Percentiles rank a stretch among this genome's conserved stretches.
Evolutionary conservation across 768 basidiomycete species (phyloP).

Genomic region (Boletus rubroflammeus): DNA sequence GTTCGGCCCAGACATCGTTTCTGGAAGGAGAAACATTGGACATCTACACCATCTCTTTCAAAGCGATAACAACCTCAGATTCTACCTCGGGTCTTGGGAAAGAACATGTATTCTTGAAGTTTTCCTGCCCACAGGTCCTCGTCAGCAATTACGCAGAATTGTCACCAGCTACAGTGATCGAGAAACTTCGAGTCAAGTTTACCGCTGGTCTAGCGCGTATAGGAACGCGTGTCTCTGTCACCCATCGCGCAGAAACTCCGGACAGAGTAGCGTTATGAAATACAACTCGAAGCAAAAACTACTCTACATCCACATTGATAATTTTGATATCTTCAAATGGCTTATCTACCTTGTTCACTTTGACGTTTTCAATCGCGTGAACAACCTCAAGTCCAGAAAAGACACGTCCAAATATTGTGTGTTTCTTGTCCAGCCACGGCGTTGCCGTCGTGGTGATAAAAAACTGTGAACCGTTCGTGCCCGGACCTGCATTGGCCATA

Average conservation of each 20-base stretch:
- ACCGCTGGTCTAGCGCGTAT: conserved; percentile 26
- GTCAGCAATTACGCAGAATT: conserved; percentile 11
- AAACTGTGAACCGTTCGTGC: conserved; percentile 95
- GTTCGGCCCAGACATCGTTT: conserved; percentile 34
- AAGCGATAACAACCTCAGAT: neutral
- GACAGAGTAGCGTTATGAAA: conserved; percentile 48
- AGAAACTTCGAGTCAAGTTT: conserved; percentile 35
- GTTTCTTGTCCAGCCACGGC: conserved; percentile 89
- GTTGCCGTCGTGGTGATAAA: conserved; percentile 96
- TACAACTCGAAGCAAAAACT: neutral
- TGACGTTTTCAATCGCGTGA: conserved; percentile 88
- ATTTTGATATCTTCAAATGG: conserved; percentile 95
- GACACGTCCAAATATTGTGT: conserved; percentile 91
- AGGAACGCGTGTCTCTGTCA: conserved; percentile 21
- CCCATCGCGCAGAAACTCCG: conserved; percentile 35
- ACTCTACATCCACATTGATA: conserved; percentile 72
- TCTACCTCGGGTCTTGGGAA: neutral
- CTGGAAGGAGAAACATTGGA: conserved; percentile 47
- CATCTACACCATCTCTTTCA: conserved; percentile 40
- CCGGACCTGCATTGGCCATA: conserved; percentile 91
- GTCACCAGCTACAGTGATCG: conserved; percentile 22
- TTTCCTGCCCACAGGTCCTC: conserved; percentile 49
- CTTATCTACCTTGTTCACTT: conserved; percentile 80
- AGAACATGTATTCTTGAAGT: conserved; percentile 47
- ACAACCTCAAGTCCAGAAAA: conserved; percentile 85